These are phyloP conservation scores for Casuarina equisetifolia DNA, from an alignment of 306 rosid species.

Conservation along the genomic window DNA sequence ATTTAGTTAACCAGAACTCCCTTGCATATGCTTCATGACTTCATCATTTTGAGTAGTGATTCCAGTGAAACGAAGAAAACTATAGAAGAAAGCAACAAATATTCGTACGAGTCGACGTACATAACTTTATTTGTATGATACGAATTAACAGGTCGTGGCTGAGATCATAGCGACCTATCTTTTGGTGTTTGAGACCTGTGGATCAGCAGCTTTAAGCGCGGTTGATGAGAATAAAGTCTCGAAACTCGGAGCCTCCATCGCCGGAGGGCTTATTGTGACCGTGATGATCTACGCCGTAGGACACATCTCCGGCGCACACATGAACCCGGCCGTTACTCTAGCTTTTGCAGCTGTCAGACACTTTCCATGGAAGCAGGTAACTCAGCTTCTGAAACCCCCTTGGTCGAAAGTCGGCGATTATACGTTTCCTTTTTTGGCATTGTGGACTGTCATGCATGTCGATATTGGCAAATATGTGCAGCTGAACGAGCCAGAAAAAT, in stretches of 20 bases:
- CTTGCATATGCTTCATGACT: no score
- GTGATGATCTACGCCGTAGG: constrained; percentile 82
- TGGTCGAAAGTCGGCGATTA: neutral
- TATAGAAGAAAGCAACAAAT: neutral
- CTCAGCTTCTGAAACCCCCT: neutral
- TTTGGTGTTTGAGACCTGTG: constrained; percentile 79
- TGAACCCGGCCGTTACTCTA: constrained; percentile 85
- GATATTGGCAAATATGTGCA: neutral
- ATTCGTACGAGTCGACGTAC: no score
- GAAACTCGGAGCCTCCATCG: constrained; percentile 68
- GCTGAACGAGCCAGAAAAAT: neutral
- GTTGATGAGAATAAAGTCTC: constrained; percentile 54
- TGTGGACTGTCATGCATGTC: no score
- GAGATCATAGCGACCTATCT: constrained; percentile 68
- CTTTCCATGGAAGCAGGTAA: constrained; percentile 83
- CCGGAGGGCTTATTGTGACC: constrained; percentile 67
- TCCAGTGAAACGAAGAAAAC: neutral
- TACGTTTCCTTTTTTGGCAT: neutral
- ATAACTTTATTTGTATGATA: neutral
- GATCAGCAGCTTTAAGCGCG: constrained; percentile 51
- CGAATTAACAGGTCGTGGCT: constrained; percentile 54
- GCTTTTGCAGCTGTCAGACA: constrained; percentile 61
- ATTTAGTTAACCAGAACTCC: no score
- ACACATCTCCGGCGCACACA: constrained; percentile 89
- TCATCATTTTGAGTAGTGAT: neutral